Evolutionary conservation across 139 green algal genomes (phyloP).

Genomic region (Chlorella sorokiniana): DNA sequence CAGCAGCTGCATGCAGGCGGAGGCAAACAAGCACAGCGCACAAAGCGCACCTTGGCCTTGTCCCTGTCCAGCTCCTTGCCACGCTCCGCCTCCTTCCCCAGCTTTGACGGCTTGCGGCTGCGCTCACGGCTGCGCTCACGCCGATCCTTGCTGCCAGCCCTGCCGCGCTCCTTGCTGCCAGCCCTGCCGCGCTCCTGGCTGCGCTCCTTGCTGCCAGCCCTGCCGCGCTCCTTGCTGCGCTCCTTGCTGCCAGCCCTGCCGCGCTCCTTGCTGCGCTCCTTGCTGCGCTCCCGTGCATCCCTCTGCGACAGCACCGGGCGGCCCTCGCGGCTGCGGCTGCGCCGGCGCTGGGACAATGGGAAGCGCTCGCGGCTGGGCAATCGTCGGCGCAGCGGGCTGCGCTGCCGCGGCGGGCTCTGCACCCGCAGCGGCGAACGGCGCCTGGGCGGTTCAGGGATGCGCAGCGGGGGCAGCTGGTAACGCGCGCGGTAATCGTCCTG

Average conservation of each 20-base stretch:
- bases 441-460: not conserved
- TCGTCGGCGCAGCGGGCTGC: not conserved
- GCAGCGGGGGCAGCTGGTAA: constrained; percentile 1
- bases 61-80: not conserved
- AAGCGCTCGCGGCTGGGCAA: not conserved
- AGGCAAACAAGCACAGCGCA: no score
- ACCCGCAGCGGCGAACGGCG: not conserved
- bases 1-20: not conserved
- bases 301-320: not conserved
- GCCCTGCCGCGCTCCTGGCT: not conserved
- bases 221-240: not conserved
- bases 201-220: no score
- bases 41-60: not conserved
- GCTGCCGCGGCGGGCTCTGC: not conserved
- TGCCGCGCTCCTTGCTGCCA: not conserved
- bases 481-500: constrained; percentile 31
- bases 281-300: not conserved
- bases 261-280: not conserved
- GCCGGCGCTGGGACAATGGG: no score
- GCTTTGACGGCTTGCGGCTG: not conserved
- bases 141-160: not conserved
- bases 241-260: not conserved
- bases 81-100: not conserved
- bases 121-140: constrained; percentile 8
- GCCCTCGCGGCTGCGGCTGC: not conserved